Conservation (phyloP, 306 rosid genomes). For the Medicago ruthenica region DNA sequence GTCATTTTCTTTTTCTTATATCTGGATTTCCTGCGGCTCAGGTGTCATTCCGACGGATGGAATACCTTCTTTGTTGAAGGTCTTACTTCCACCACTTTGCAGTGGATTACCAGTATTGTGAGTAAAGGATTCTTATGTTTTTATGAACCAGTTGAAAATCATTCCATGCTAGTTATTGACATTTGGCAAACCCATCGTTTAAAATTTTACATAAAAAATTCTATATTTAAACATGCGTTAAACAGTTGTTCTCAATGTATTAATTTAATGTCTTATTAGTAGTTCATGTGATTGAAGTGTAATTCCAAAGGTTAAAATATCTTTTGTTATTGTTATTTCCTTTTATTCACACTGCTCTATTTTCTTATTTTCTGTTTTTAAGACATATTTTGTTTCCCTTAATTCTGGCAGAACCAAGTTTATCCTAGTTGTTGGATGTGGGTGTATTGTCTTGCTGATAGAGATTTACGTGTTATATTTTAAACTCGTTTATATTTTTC, state of each 20-base stretch:
- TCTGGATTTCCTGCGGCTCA: conserved; percentile 39
- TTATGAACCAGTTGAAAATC: conserved; percentile 1
- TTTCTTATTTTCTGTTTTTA: not conserved
- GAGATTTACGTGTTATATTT: not conserved
- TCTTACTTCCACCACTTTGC: conserved; percentile 83
- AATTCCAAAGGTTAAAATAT: too few relatives aligned
- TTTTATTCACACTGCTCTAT: not conserved
- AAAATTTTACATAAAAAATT: not conserved
- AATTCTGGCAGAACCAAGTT: not conserved
- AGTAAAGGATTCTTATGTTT: conserved; percentile 47
- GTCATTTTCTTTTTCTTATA: conserved; percentile 12
- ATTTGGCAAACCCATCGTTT: not conserved
- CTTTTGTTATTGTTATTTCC: not conserved
- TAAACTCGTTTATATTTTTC: not conserved
- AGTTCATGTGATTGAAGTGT: too few relatives aligned
- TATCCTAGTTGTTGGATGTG: not conserved
- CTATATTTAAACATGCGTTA: not conserved
- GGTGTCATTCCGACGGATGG: conserved; percentile 96
- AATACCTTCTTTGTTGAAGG: conserved; percentile 92
- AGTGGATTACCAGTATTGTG: conserved; percentile 78
- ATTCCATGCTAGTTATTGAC: conserved; percentile 28
- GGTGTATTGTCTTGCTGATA: not conserved
- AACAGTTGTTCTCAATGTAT: not conserved
- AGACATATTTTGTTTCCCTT: too few relatives aligned
- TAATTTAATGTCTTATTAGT: too few relatives aligned